phyloP scores from a whole-genome alignment of 2,329 filamentous ascomycete genomes.

The Davidsoniella virescens region DNA sequence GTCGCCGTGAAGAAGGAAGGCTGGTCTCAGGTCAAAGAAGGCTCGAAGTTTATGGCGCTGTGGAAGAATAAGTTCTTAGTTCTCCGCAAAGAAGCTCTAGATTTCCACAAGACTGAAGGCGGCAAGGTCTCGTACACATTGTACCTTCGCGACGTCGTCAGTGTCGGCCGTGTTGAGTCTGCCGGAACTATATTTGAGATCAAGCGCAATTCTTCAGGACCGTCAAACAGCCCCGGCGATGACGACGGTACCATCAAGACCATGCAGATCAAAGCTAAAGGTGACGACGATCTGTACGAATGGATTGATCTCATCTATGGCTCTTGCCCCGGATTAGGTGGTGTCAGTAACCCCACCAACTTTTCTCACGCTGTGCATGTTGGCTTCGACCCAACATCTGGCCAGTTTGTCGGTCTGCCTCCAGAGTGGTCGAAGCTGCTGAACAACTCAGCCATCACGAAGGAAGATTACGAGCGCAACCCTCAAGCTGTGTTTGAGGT shows the following conservation, averaged over 20 bases:
- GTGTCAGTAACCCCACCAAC: conserved; percentile 95
- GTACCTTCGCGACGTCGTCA: conserved; percentile 71
- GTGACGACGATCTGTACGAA: conserved; percentile 91
- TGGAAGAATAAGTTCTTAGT: conserved; percentile 91
- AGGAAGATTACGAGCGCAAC: conserved; percentile 96
- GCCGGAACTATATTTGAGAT: conserved; percentile 90
- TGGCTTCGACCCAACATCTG: conserved; percentile 87
- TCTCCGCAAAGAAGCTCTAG: conserved; percentile 78
- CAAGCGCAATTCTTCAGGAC: conserved; percentile 53
- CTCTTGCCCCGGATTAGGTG: conserved; percentile 90
- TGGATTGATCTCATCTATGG: conserved; percentile 99
- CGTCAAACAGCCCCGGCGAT: conserved; percentile 55
- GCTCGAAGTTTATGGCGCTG: conserved; percentile 63
- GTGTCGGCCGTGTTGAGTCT: conserved; percentile 79
- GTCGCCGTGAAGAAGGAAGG: conserved; percentile 66
- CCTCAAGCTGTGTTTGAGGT: conserved; percentile 73
- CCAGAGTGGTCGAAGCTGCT: conserved; percentile 95
- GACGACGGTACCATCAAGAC: conserved; percentile 70
- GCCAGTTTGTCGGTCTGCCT: conserved; percentile 85
- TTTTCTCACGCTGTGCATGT: conserved; percentile 96
- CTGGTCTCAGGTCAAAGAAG: conserved; percentile 78
- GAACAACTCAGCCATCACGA: conserved; percentile 91
- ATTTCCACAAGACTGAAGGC: conserved; percentile 84
- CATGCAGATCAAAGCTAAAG: conserved; percentile 84
- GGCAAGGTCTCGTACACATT: conserved; percentile 79